These are phyloP conservation scores for Cyclotella choctawhatcheeana DNA, from an alignment of 108 stramenopile genomes.

Conservation along the genomic window DNA sequence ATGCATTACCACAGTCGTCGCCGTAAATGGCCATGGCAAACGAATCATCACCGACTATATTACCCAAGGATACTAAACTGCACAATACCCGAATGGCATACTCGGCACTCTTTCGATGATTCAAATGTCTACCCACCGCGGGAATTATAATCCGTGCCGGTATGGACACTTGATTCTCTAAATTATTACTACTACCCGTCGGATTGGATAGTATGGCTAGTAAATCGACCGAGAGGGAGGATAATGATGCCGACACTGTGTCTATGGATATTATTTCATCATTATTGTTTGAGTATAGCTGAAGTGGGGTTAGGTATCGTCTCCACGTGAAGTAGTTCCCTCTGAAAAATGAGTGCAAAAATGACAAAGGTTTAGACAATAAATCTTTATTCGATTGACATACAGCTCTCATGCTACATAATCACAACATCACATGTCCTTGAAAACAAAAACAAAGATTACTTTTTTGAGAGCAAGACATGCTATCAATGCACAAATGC, in stretches of 20 bases:
- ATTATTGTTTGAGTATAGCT: constrained; percentile 33
- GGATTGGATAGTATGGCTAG: constrained; percentile 59
- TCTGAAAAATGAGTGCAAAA: constrained; percentile 3
- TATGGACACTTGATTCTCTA: constrained; percentile 61
- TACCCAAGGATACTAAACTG: constrained; percentile 64
- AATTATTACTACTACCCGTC: constrained; percentile 19
- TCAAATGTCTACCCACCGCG: constrained; percentile 69
- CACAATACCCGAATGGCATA: constrained; percentile 71
- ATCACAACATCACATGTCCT: no score
- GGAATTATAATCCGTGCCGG: constrained; percentile 65
- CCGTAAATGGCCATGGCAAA: constrained; percentile 39
- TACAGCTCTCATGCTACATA: not conserved
- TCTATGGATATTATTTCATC: constrained; percentile 36
- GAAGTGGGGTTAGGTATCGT: constrained; percentile 79
- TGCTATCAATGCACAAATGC: not conserved
- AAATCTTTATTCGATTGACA: not conserved
- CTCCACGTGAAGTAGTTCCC: constrained; percentile 86
- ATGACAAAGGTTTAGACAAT: not conserved
- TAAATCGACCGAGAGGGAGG: constrained; percentile 69
- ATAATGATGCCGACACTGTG: constrained; percentile 71
- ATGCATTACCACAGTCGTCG: no score
- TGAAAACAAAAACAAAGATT: not conserved
- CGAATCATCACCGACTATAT: constrained; percentile 58
- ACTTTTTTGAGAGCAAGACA: not conserved
- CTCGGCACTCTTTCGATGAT: constrained; percentile 56